A percentile compares a stretch with the other conserved stretches of the same genome.
These are phyloP conservation scores for Perkinsus olseni DNA, from an alignment of 169 alveolate species.

Conservation along the genomic window DNA sequence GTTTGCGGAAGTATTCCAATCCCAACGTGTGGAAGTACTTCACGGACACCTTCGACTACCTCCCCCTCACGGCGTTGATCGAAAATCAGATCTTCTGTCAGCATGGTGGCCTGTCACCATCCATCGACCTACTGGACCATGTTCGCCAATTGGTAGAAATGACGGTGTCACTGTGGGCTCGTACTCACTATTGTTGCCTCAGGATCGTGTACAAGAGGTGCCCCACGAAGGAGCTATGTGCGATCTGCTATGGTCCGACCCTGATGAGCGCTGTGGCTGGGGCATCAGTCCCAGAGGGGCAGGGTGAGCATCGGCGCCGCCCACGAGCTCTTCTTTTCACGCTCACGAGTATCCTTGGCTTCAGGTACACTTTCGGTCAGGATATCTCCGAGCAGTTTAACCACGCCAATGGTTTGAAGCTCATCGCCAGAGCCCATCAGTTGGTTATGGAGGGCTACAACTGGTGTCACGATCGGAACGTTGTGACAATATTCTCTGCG, in stretches of 20 bases:
- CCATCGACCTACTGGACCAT: constrained; percentile 81
- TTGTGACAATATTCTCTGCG: constrained; percentile 89
- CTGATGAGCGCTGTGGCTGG: constrained; percentile 90
- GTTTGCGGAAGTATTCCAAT: constrained; percentile 90
- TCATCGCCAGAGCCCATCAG: constrained; percentile 93
- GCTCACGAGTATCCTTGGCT: neutral
- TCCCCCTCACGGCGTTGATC: constrained; percentile 90
- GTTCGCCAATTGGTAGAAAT: constrained; percentile 57
- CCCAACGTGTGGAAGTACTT: constrained; percentile 88
- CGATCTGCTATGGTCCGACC: constrained; percentile 97
- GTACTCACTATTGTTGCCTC: neutral
- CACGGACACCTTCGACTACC: constrained; percentile 90
- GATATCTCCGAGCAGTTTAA: constrained; percentile 52
- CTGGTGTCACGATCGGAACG: constrained; percentile 77
- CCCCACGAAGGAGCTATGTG: constrained; percentile 98
- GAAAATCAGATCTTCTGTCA: constrained; percentile 87
- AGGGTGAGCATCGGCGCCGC: too few relatives aligned
- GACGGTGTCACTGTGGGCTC: constrained; percentile 17
- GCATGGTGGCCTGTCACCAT: constrained; percentile 97
- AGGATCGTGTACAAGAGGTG: constrained; percentile 69
- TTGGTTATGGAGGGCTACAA: constrained; percentile 87
- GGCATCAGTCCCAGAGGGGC: constrained; percentile 94
- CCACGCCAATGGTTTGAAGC: constrained; percentile 78
- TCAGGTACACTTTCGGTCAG: neutral
- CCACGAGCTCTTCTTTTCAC: neutral